phyloP scores from a whole-genome alignment of 495 filamentous ascomycete genomes.

The Umbilicaria muhlenbergii region DNA sequence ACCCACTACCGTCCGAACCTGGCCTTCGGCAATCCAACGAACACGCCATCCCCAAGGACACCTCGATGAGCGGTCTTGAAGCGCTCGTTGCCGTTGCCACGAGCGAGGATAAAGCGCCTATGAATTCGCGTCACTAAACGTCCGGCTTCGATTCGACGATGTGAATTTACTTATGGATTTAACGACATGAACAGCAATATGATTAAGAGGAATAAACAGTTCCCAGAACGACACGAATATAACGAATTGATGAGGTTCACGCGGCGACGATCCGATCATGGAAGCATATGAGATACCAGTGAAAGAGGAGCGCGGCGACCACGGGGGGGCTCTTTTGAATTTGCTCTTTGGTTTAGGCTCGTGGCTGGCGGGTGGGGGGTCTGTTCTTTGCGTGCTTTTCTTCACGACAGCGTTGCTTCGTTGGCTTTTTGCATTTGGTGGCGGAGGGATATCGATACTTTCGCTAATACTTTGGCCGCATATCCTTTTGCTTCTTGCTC shows the following conservation, averaged over 20 bases:
- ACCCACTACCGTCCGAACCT: constrained; percentile 9
- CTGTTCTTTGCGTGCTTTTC: too few relatives aligned
- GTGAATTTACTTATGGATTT: background rate
- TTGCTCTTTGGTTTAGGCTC: background rate
- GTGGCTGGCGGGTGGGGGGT: too few relatives aligned
- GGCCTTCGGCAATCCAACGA: constrained; percentile 2
- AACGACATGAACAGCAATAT: too few relatives aligned
- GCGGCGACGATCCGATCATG: constrained; percentile 3
- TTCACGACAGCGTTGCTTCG: too few relatives aligned
- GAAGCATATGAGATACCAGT: constrained; percentile 8
- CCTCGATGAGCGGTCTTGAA: constrained; percentile 57
- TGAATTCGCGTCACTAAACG: background rate
- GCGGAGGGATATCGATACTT: too few relatives aligned
- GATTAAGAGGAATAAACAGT: too few relatives aligned
- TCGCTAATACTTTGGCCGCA: too few relatives aligned
- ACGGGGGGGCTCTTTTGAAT: background rate
- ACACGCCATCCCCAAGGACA: constrained; percentile 14
- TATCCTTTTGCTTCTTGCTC: too few relatives aligned
- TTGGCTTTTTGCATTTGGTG: too few relatives aligned
- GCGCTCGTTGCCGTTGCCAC: constrained; percentile 83
- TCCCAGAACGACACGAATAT: background rate
- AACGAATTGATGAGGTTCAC: constrained; percentile 5
- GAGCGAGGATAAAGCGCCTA: constrained; percentile 45
- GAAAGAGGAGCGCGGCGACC: constrained; percentile 1
- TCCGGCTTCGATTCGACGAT: background rate